Evolutionary conservation across 495 filamentous ascomycete species (phyloP), one percentile per base, ranked within the genome.

Genomic region (Articulospora tetracladia): DNA sequence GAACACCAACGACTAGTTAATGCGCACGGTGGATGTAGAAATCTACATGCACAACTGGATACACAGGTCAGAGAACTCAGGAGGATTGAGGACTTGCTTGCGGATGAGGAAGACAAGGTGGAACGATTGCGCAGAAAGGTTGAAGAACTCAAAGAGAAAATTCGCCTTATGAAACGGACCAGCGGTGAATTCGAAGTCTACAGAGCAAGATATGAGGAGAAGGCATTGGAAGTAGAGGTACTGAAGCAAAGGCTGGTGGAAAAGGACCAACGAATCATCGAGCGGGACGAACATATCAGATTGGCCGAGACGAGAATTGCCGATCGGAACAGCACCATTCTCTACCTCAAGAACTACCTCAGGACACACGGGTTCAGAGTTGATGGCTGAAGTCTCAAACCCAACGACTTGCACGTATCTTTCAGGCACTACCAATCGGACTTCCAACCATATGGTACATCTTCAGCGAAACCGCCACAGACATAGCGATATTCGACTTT

Each of bases 241-340:
- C 30, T 80, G 84, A 44, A 85, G 86, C 58, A 83, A 84, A 59
- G 81, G 81, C 57, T 62, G 24, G 44, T n/a, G 1, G 57, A 65
- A 12, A 60, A 19, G 49, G 62, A 65, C 19, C 53, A 65, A 84
- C 74, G 75, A 73, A 68, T 19, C 85, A 87, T 44, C 15, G 57
- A 65, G 20, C 57, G 15, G 53, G 62, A 62, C 19, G 59, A 65
- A 84, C 75, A 76, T 72, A 68, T 19, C 85, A 87, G 68, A 83
- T 85, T 79, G 84, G 87, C 59, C 73, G 75, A 63, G 72, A 74
- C 60, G 72, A 84, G 64, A 80, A 79, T 30, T 77, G 78, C 77
- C 77, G 83, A 59, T 77, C 70, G 64, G 74, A 86, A 68, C 77
- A 80, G 72, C 77, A 34, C 68, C 70, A 60, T 55, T 28, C 0